These are phyloP conservation scores for Myriosclerotinia curreyana DNA, from an alignment of 2,329 filamentous ascomycete genomes.

Conservation along the genomic window DNA sequence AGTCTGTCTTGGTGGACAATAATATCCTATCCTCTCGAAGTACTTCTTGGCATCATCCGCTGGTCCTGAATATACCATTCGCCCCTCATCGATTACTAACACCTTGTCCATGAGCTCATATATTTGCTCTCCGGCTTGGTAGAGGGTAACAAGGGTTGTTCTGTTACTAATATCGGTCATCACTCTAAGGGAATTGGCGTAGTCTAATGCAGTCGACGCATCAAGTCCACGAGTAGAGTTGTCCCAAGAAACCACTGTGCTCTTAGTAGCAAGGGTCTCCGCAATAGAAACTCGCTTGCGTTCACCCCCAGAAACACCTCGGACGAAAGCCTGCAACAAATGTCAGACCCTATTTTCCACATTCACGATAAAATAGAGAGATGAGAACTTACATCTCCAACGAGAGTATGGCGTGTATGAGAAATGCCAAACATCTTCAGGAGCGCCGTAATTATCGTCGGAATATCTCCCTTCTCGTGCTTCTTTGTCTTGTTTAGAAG, in stretches of 20 bases:
- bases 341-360: slow-evolving; percentile 7
- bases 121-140: slow-evolving; percentile 67
- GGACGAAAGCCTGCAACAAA: slow-evolving; percentile 45
- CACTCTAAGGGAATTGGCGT: slow-evolving; percentile 64
- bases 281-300: slow-evolving; percentile 77
- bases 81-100: slow-evolving; percentile 69
- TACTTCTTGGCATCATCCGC: slow-evolving; percentile 61
- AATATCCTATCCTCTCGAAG: slow-evolving; percentile 63
- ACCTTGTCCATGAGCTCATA: slow-evolving; percentile 79
- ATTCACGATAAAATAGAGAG: slow-evolving; percentile 45
- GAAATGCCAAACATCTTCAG: slow-evolving; percentile 76
- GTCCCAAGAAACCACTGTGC: slow-evolving; percentile 73
- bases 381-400: slow-evolving; percentile 56
- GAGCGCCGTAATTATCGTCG: slow-evolving; percentile 65
- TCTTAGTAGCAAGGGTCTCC: slow-evolving; percentile 71
- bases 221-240: slow-evolving; percentile 79
- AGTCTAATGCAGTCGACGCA: slow-evolving; percentile 74
- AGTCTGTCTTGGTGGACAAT: slow-evolving; percentile 55
- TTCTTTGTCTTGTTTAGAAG: slow-evolving; percentile 73
- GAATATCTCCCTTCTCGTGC: slow-evolving; percentile 59
- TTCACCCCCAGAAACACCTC: slow-evolving; percentile 77
- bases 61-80: slow-evolving; percentile 63
- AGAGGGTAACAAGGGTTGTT: slow-evolving; percentile 65
- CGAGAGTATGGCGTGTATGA: slow-evolving; percentile 70
- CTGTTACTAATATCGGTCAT: slow-evolving; percentile 75